These are phyloP conservation scores for Parachlorella kessleri DNA, from an alignment of 139 green algal species.

Conservation along the genomic window DNA sequence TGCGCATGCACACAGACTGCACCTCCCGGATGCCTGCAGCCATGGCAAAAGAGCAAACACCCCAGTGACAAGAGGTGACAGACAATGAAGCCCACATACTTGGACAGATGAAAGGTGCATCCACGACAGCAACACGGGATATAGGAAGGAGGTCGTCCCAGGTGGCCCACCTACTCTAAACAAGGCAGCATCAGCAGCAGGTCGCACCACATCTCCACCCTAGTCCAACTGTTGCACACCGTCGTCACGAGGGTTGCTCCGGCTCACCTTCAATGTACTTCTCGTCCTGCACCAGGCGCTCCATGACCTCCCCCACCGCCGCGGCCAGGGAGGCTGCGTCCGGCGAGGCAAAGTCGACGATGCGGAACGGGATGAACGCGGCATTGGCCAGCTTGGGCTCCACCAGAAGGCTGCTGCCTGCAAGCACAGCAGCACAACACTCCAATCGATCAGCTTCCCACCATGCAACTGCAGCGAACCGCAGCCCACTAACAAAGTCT, in stretches of 20 bases:
- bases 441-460: background rate
- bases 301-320: constrained; percentile 23
- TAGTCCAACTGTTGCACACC: too few species aligned
- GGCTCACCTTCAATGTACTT: constrained; percentile 17
- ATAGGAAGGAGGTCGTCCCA: too few species aligned
- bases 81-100: background rate
- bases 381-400: constrained; percentile 31
- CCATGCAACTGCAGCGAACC: constrained; percentile 9
- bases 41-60: too few species aligned
- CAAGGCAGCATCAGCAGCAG: too few species aligned
- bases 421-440: background rate
- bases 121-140: too few species aligned
- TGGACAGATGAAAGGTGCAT: background rate
- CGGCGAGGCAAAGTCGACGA: constrained; percentile 21
- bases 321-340: constrained; percentile 1
- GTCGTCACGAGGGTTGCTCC: too few species aligned
- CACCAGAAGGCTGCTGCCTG: constrained; percentile 27
- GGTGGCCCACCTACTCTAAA: too few species aligned
- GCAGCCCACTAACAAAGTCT: too few species aligned
- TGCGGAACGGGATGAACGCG: constrained; percentile 41
- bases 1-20: constrained; percentile 27
- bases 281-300: constrained; percentile 24
- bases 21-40: constrained; percentile 29
- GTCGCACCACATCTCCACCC: background rate
- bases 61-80: background rate